Conservation (phyloP, 768 basidiomycete genomes). For the Russula brevipes region DNA sequence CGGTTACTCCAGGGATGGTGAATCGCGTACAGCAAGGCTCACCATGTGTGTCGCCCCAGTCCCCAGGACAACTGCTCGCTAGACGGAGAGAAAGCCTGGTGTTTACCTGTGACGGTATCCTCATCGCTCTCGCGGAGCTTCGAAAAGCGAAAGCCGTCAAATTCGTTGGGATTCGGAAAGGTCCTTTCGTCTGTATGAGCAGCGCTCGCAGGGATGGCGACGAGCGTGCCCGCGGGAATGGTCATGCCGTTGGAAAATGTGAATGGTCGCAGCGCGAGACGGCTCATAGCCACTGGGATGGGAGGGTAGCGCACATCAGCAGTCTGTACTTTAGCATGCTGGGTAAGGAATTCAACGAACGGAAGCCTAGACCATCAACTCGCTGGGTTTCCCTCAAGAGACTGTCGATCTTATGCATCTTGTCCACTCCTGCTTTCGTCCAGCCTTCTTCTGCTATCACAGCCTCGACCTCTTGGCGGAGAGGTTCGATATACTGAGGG, state of each 20-base stretch:
- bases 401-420: conserved; percentile 35
- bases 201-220: conserved; percentile 31
- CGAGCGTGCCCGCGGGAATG: no score
- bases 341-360: background rate
- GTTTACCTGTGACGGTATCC: conserved; percentile 20
- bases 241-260: no score
- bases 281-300: conserved; percentile 23
- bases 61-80: conserved; percentile 32
- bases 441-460: conserved; percentile 25
- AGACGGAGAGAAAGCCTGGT: conserved; percentile 33
- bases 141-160: conserved; percentile 44
- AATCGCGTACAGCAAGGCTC: background rate
- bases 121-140: conserved; percentile 33
- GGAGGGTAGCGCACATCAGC: no score
- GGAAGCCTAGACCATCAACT: conserved; percentile 19
- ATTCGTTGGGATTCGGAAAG: conserved; percentile 27
- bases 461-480: conserved; percentile 28
- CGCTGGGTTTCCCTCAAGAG: conserved; percentile 34
- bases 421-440: conserved; percentile 31
- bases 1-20: background rate
- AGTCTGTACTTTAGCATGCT: background rate
- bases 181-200: conserved; percentile 29
- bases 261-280: conserved; percentile 30
- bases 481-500: conserved; percentile 27
- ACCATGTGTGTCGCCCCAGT: conserved; percentile 32